phyloP scores from a whole-genome alignment of 1,139 yeast genomes.

The Debaryomycetaceae sp. region DNA sequence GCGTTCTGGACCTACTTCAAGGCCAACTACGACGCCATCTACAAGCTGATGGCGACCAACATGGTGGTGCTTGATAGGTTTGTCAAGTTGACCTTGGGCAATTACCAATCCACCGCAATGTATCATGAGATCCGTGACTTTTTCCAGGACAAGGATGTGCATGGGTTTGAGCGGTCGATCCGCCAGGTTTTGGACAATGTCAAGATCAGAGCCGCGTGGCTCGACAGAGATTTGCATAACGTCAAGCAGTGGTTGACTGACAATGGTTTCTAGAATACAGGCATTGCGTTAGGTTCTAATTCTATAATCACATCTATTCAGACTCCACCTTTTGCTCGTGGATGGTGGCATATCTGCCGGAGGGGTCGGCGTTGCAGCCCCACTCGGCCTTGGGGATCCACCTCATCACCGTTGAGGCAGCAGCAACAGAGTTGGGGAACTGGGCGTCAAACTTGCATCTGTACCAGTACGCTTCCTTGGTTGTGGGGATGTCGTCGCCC shows the following conservation, averaged over 20 bases:
- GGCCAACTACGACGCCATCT: conserved; percentile 46
- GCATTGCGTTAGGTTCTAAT: neutral
- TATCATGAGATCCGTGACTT: conserved; percentile 44
- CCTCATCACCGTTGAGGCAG: conserved; percentile 96
- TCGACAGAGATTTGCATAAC: conserved; percentile 24
- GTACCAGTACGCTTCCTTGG: conserved; percentile 99
- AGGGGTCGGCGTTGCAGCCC: conserved; percentile 99
- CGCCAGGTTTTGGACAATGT: conserved; percentile 53
- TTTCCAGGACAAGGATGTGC: conserved; percentile 51
- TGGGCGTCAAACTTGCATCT: conserved; percentile 92
- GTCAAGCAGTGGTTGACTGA: conserved; percentile 25
- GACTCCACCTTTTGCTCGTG: conserved; percentile 57
- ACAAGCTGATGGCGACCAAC: conserved; percentile 47
- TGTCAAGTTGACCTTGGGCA: conserved; percentile 47
- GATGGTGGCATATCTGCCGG: conserved; percentile 92
- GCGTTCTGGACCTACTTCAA: conserved; percentile 55
- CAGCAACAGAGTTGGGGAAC: conserved; percentile 78
- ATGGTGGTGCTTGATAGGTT: conserved; percentile 64
- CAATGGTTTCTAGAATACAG: conserved; percentile 8
- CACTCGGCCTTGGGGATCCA: conserved; percentile 99
- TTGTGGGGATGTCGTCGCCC: conserved; percentile 92
- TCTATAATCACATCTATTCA: conserved; percentile 9
- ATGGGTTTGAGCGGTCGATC: conserved; percentile 58
- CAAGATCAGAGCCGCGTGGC: conserved; percentile 47
- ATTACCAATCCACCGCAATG: conserved; percentile 41